Evolutionary conservation across 208 protist genomes (phyloP).

Genomic region (Angomonas ambiguus): DNA sequence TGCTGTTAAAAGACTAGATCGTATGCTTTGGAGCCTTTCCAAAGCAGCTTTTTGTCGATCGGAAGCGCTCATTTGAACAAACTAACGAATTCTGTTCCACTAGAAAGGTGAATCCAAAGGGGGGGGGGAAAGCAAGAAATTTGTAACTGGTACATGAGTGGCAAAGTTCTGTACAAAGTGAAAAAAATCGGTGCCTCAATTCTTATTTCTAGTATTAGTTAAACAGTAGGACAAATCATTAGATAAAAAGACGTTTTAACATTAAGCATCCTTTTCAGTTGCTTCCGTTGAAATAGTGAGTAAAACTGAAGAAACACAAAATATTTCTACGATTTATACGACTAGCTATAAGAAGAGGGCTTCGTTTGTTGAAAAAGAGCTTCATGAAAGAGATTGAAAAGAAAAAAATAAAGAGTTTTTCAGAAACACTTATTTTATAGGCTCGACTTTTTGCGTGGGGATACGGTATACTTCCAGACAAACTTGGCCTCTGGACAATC

Average conservation of each 20-base stretch:
- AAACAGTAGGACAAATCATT: too few relatives aligned
- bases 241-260: not conserved
- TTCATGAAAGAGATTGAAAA: conserved; percentile 11
- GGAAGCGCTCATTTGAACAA: not conserved
- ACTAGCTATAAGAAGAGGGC: not conserved
- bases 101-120: too few relatives aligned
- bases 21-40: not conserved
- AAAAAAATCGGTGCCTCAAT: too few relatives aligned
- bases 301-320: not conserved
- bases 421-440: too few relatives aligned
- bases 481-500: conserved; percentile 56
- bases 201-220: too few relatives aligned
- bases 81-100: too few relatives aligned
- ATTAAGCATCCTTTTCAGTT: not conserved
- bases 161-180: too few relatives aligned
- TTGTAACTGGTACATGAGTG: too few relatives aligned
- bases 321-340: not conserved
- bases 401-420: not conserved
- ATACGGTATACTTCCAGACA: conserved; percentile 69
- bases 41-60: not conserved
- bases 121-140: too few relatives aligned
- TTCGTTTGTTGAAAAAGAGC: not conserved
- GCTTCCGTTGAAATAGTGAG: not conserved
- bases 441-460: conserved; percentile 10
- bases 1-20: not conserved